Conservation (phyloP, 345 rosid species). For the Eucalyptus melliodora region DNA sequence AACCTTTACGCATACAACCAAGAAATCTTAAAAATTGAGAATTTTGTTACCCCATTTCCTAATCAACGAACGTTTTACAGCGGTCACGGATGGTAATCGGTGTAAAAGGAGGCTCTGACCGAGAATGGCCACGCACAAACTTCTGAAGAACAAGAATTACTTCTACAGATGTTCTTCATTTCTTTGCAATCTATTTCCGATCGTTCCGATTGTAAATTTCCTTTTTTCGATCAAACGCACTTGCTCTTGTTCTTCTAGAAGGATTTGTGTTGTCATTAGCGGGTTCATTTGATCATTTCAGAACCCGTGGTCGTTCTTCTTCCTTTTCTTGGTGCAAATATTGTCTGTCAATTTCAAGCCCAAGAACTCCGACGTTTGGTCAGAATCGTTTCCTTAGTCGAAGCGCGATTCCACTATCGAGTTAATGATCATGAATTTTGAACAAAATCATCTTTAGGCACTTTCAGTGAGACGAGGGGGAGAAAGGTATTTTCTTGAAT, state of each 20-base stretch:
- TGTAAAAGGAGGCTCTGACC: too few relatives aligned
- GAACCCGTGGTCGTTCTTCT: neutral
- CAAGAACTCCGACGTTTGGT: neutral
- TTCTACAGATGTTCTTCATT: too few relatives aligned
- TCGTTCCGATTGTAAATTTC: too few relatives aligned
- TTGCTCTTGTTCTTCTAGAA: neutral
- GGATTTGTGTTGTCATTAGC: neutral
- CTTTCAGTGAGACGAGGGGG: neutral
- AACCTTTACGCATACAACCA: neutral
- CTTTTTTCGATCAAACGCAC: neutral
- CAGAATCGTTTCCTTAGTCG: neutral
- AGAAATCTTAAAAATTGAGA: neutral
- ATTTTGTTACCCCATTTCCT: neutral
- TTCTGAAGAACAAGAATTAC: too few relatives aligned
- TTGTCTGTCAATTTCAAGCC: neutral
- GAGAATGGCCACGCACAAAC: too few relatives aligned
- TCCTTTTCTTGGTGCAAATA: neutral
- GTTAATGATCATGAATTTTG: neutral
- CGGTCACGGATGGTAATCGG: too few relatives aligned
- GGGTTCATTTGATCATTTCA: neutral
- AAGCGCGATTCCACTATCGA: neutral
- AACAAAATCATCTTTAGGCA: neutral
- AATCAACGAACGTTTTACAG: neutral
- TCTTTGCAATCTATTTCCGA: too few relatives aligned
- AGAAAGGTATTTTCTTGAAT: neutral